These are phyloP conservation scores for Aspergillus panamensis DNA, from an alignment of 495 filamentous ascomycete genomes.

Conservation along the genomic window DNA sequence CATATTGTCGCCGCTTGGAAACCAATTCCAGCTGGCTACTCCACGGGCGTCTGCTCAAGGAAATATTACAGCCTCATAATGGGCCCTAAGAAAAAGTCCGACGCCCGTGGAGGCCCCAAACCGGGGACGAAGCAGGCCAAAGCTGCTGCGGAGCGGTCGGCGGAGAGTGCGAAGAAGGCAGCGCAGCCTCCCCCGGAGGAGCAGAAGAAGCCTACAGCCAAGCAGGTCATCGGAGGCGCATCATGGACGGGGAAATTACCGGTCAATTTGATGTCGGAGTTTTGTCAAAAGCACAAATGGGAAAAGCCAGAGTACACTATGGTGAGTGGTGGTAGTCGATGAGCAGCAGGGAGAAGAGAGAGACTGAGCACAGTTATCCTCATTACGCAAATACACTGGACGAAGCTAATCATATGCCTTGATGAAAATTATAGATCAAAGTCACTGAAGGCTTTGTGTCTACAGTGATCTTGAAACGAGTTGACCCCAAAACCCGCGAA, in stretches of 20 bases:
- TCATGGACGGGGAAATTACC: constrained; percentile 98
- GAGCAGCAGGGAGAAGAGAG: background rate
- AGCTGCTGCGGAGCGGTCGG: constrained; percentile 33
- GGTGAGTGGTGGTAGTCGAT: constrained; percentile 35
- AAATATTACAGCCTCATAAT: constrained; percentile 19
- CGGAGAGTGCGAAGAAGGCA: constrained; percentile 26
- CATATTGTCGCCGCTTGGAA: background rate
- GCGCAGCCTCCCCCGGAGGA: constrained; percentile 44
- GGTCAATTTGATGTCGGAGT: constrained; percentile 87
- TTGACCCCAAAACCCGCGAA: constrained; percentile 81
- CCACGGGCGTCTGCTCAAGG: constrained; percentile 24
- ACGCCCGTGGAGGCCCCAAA: constrained; percentile 42
- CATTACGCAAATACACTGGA: background rate
- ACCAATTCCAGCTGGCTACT: constrained; percentile 8
- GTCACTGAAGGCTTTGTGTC: constrained; percentile 64
- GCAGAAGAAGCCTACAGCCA: constrained; percentile 74
- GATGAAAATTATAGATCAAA: constrained; percentile 38
- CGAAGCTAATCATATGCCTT: background rate
- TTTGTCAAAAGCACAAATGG: constrained; percentile 94
- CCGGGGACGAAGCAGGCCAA: constrained; percentile 47
- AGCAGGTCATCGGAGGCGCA: constrained; percentile 85
- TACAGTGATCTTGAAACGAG: constrained; percentile 70
- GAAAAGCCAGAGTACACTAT: constrained; percentile 87
- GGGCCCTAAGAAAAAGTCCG: constrained; percentile 44
- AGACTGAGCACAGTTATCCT: background rate